Conservation (phyloP, 106 monocot species). For the Dioscorea alata region DNA sequence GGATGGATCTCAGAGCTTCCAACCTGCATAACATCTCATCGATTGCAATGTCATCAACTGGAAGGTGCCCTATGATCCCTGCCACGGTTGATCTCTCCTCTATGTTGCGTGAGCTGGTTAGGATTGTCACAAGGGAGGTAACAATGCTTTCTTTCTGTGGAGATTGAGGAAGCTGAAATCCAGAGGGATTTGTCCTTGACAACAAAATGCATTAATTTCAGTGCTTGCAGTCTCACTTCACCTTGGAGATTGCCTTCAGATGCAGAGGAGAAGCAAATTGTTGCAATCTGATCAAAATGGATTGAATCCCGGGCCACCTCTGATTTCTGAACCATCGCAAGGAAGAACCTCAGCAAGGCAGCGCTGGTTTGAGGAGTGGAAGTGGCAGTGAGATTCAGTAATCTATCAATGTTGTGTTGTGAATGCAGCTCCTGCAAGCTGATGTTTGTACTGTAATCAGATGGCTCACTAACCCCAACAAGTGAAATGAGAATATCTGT, state of each 20-base stretch:
- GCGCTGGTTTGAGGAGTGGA: background rate
- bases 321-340: conserved; percentile 10
- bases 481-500: conserved; percentile 12
- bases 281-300: background rate
- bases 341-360: conserved; percentile 3
- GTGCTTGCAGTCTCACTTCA: conserved; percentile 1
- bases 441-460: background rate
- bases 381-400: background rate
- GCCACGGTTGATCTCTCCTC: conserved; percentile 14
- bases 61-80: conserved; percentile 12
- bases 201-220: conserved; percentile 7
- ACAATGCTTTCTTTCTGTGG: conserved; percentile 6
- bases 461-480: background rate
- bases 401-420: conserved; percentile 5
- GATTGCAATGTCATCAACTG: background rate
- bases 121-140: background rate
- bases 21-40: conserved; percentile 6
- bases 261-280: background rate
- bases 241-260: background rate
- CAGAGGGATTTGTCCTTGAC: background rate
- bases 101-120: background rate
- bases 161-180: conserved; percentile 11
- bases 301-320: background rate
- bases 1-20: conserved; percentile 3
- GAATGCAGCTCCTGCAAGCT: conserved; percentile 11